Conservation (phyloP, 2,329 filamentous ascomycete species). For the Ophiognomonia clavigignenti-juglandacearum region DNA sequence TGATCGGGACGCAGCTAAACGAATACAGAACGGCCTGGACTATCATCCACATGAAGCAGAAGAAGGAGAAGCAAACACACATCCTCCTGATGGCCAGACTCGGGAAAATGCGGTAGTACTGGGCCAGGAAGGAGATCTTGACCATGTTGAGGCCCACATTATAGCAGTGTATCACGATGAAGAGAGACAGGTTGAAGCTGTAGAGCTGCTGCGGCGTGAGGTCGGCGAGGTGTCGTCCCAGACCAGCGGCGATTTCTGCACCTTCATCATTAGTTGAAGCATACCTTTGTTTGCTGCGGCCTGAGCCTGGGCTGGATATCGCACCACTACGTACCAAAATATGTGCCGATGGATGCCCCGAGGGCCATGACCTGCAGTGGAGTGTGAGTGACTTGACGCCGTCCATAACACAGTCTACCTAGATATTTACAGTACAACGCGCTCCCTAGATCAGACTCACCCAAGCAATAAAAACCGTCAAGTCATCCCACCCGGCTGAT, state of each 20-base stretch:
- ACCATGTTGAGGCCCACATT: slow-evolving; percentile 2
- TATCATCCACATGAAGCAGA: slow-evolving; percentile 2
- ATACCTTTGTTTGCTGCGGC: too few relatives aligned
- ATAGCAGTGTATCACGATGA: slow-evolving; percentile 2
- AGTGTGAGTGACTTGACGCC: too few relatives aligned
- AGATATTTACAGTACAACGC: too few relatives aligned
- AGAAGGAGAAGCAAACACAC: slow-evolving; percentile 1
- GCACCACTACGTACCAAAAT: slow-evolving; percentile 8
- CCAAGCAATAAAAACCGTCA: slow-evolving; percentile 7
- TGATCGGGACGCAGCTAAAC: slow-evolving; percentile 4
- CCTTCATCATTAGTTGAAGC: too few relatives aligned
- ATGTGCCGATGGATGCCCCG: slow-evolving; percentile 3
- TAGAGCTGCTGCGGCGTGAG: neutral
- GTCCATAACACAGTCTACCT: too few relatives aligned
- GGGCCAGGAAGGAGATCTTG: slow-evolving; percentile 6
- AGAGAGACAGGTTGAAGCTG: neutral
- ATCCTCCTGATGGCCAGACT: neutral
- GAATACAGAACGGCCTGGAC: slow-evolving; percentile 4
- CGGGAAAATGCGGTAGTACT: slow-evolving; percentile 5
- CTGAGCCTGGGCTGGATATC: too few relatives aligned
- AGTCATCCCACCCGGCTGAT: slow-evolving; percentile 6
- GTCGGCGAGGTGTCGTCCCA: slow-evolving; percentile 1
- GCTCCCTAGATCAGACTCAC: too few relatives aligned
- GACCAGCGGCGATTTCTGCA: slow-evolving; percentile 1
- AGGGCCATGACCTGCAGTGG: slow-evolving; percentile 7